A percentile compares a stretch with the other conserved stretches of the same genome.
phyloP scores from a whole-genome alignment of 495 filamentous ascomycete genomes.

The Aspergillus olivimuriae region DNA sequence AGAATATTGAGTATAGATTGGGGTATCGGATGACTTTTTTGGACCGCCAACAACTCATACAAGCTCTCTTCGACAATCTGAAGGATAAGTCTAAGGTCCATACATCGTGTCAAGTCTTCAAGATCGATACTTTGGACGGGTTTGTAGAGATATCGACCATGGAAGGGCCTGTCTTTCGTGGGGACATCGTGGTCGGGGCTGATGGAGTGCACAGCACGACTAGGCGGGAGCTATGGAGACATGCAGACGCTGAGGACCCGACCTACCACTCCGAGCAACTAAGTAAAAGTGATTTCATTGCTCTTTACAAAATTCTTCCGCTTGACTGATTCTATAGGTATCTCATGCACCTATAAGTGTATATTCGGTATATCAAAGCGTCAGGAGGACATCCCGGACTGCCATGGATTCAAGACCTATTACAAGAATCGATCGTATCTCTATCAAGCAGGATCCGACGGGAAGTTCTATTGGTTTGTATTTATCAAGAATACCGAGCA shows the following conservation, averaged over 20 bases:
- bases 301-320: not conserved
- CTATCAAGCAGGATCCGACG: constrained; percentile 10
- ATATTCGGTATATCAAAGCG: constrained; percentile 33
- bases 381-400: not conserved
- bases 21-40: constrained; percentile 23
- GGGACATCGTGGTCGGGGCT: constrained; percentile 41
- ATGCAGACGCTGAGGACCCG: constrained; percentile 14
- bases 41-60: constrained; percentile 26
- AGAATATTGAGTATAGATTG: constrained; percentile 6
- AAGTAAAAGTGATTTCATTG: not conserved
- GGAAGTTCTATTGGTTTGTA: constrained; percentile 31
- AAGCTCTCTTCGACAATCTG: constrained; percentile 26
- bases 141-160: constrained; percentile 23
- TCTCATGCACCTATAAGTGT: constrained; percentile 17
- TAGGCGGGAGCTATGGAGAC: constrained; percentile 31
- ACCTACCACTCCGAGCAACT: not conserved
- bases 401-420: constrained; percentile 2
- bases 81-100: constrained; percentile 27
- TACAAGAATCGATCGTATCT: constrained; percentile 18
- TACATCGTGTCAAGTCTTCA: constrained; percentile 22
- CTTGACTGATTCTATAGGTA: not conserved
- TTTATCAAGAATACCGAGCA: constrained; percentile 19
- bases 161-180: constrained; percentile 32
- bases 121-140: constrained; percentile 18
- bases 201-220: constrained; percentile 46